A percentile compares a stretch with the other conserved stretches of the same genome.
These are phyloP conservation scores for Xylaria sp. DNA, from an alignment of 2,329 filamentous ascomycete species.

Conservation along the genomic window DNA sequence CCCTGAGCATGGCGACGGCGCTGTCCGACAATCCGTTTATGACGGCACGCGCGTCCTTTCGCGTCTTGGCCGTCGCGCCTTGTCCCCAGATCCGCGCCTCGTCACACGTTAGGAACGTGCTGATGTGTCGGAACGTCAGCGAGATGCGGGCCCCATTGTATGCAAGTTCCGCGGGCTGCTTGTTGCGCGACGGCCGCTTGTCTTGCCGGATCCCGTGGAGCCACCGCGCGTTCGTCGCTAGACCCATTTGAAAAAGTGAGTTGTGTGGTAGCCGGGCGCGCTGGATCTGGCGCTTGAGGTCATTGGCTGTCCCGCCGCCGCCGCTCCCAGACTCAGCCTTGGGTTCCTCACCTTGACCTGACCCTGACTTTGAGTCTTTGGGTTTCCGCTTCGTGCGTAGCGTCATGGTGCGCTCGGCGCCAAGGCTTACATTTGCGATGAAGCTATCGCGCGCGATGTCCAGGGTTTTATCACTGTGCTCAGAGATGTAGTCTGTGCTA, in stretches of 20 bases:
- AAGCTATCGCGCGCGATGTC: slow-evolving; percentile 84
- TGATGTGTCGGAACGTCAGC: slow-evolving; percentile 89
- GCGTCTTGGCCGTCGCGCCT: slow-evolving; percentile 78
- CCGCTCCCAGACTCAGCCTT: no score
- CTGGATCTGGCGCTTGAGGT: slow-evolving; percentile 65
- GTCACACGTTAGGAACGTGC: slow-evolving; percentile 79
- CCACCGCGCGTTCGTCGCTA: slow-evolving; percentile 85
- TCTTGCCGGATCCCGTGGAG: slow-evolving; percentile 93
- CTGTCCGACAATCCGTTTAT: slow-evolving; percentile 76
- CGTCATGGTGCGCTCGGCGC: slow-evolving; percentile 89
- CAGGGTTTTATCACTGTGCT: slow-evolving; percentile 96
- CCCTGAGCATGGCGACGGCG: slow-evolving; percentile 75
- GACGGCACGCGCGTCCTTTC: slow-evolving; percentile 69
- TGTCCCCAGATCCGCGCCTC: slow-evolving; percentile 86
- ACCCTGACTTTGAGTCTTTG: slow-evolving; percentile 26
- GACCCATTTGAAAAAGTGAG: slow-evolving; percentile 85
- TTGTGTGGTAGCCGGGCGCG: slow-evolving; percentile 85
- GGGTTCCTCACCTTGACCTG: slow-evolving; percentile 17
- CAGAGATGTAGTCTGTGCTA: slow-evolving; percentile 90
- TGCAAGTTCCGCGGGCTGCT: slow-evolving; percentile 75
- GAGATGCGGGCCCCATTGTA: slow-evolving; percentile 84
- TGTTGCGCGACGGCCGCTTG: slow-evolving; percentile 76
- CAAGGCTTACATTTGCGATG: slow-evolving; percentile 94
- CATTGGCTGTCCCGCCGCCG: slow-evolving; percentile 18
- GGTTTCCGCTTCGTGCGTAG: slow-evolving; percentile 80